phyloP scores from a whole-genome alignment of 78 protist species.

The Dictyostelium brefeldianum region DNA sequence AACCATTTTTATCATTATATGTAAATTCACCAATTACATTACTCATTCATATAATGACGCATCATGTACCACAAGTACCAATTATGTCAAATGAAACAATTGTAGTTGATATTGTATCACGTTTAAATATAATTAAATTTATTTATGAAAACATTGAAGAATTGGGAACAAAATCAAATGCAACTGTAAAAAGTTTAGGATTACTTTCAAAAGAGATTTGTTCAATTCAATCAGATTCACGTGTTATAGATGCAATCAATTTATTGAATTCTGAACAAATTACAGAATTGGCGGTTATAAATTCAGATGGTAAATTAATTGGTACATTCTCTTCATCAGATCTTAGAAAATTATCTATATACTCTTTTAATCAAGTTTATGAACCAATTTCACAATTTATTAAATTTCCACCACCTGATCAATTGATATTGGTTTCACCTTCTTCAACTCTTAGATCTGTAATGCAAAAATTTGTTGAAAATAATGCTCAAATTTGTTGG shows the following conservation, averaged over 20 bases:
- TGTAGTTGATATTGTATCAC: slow-evolving; percentile 73
- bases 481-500: slow-evolving; percentile 56
- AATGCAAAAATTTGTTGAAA: slow-evolving; percentile 51
- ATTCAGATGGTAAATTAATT: slow-evolving; percentile 30
- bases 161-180: slow-evolving; percentile 26
- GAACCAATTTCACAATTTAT: slow-evolving; percentile 60
- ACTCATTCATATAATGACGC: slow-evolving; percentile 67
- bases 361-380: slow-evolving; percentile 57
- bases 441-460: slow-evolving; percentile 24
- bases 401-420: background rate
- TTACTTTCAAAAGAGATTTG: slow-evolving; percentile 32
- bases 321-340: slow-evolving; percentile 54
- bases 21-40: slow-evolving; percentile 60
- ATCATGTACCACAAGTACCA: slow-evolving; percentile 43
- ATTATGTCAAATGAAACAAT: slow-evolving; percentile 52
- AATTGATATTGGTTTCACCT: slow-evolving; percentile 18
- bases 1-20: slow-evolving; percentile 70
- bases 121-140: slow-evolving; percentile 49
- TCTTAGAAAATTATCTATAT: slow-evolving; percentile 64
- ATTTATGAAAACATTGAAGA: slow-evolving; percentile 67
- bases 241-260: slow-evolving; percentile 52
- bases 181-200: background rate
- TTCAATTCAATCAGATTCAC: slow-evolving; percentile 7
- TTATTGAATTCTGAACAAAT: slow-evolving; percentile 20
- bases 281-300: slow-evolving; percentile 56